Percentiles rank a stretch among this genome's conserved stretches.
phyloP scores from a whole-genome alignment of 441 rosid genomes.

The Erodium moschatum region DNA sequence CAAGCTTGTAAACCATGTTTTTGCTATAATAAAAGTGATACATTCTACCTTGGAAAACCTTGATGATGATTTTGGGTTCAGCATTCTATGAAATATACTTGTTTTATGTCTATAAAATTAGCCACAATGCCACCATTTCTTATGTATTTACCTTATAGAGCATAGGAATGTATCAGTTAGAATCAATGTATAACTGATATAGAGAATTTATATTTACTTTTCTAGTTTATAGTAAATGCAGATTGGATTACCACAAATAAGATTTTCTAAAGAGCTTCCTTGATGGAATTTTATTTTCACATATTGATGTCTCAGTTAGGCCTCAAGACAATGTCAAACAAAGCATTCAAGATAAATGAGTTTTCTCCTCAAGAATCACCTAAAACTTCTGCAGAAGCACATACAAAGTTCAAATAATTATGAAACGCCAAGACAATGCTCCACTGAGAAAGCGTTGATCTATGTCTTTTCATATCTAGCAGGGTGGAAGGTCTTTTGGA shows the following conservation, averaged over 20 bases:
- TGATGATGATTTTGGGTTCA: neutral
- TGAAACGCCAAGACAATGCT: conserved; percentile 19
- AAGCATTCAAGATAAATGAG: conserved; percentile 10
- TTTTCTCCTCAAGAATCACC: conserved; percentile 21
- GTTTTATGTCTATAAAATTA: neutral
- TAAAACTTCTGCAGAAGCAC: conserved; percentile 15
- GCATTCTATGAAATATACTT: neutral
- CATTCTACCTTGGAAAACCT: neutral
- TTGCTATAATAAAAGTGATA: conserved; percentile 4
- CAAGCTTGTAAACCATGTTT: conserved; percentile 7
- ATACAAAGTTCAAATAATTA: conserved; percentile 13
- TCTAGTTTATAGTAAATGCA: no score
- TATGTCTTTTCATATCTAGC: conserved; percentile 24
- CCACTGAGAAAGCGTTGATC: conserved; percentile 15
- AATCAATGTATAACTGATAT: no score
- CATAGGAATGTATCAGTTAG: no score
- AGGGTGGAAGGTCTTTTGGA: conserved; percentile 46
- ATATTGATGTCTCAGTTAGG: neutral
- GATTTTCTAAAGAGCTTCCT: conserved; percentile 9
- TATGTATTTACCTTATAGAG: neutral
- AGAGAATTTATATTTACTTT: no score
- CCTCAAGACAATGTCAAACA: conserved; percentile 22
- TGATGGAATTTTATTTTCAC: conserved; percentile 17
- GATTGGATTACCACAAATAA: neutral
- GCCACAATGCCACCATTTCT: neutral